A percentile compares a stretch with the other conserved stretches of the same genome.
phyloP scores from a whole-genome alignment of 176 grass and related monocot genomes.

The Juncus effusus region DNA sequence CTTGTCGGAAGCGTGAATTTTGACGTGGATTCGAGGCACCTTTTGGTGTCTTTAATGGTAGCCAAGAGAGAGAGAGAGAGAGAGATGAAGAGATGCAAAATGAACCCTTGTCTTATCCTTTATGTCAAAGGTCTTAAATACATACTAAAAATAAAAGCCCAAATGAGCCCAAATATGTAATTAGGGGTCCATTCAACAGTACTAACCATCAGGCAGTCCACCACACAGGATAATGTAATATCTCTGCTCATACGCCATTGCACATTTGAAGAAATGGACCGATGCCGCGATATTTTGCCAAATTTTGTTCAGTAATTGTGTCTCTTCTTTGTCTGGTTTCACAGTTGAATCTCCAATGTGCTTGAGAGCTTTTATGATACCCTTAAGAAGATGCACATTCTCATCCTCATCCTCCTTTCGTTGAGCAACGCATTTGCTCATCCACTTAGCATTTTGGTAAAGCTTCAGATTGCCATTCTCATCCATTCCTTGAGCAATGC shows the following conservation, averaged over 20 bases:
- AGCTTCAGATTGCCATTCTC: not conserved
- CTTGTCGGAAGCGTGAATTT: no score
- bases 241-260: not conserved
- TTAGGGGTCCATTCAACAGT: no score
- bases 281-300: not conserved
- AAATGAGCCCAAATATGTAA: no score
- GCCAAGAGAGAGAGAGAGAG: no score
- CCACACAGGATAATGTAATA: not conserved
- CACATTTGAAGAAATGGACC: not conserved
- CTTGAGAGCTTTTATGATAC: not conserved
- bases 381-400: not conserved
- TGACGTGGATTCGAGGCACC: no score
- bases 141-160: no score
- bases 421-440: not conserved
- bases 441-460: not conserved
- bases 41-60: no score
- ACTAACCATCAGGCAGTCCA: not conserved
- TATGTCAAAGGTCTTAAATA: no score
- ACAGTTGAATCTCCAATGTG: not conserved
- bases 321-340: not conserved
- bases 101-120: no score
- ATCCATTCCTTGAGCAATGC: not conserved
- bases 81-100: no score
- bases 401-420: not conserved
- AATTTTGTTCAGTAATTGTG: not conserved